Base-by-base conservation (phyloP, 108 stramenopile genomes). In the Chaetoceros tenuissimus region DNA sequence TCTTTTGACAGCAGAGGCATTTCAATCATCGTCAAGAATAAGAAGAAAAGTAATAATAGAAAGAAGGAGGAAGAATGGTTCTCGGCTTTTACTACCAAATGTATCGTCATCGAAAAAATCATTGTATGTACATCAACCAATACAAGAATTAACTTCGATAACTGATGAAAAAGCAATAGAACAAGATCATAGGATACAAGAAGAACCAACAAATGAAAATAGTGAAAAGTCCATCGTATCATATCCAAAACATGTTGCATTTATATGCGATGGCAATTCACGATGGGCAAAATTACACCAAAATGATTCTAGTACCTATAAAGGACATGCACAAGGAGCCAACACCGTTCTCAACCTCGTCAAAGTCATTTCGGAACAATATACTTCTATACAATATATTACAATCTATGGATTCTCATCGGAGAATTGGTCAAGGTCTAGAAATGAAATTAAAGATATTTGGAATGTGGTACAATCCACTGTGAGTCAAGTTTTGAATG, bases 381-480 rank as follows among this genome's bases (percentile, higher is more conserved):
- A 40, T 13, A 40, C 8, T 40, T 10, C 34, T 13, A 40, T 40
- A 40, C 34, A 13, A 40, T 79, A 68, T 45, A 74, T 82, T 50
- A 96, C 95, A 17, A 51, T 96, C 23, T 96, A 85, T 66, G 88
- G 75, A 20, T 92, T 96, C 66, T 85, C 84, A n/a, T 85, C 92
- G n/a, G 89, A 96, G 66, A 96, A 96, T 59, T 94, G 92, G 92
- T 77, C 70, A 31, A 77, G 94, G 31, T 63, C 80, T 0, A 18
- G 21, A n/a, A 28, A 47, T 5, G 91, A 93, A 74, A 85, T 89
- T 53, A 20, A 44, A 21, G 68, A 70, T 24, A 68, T 93, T 25
- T 78, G 84, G 50, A 28, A 34, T 17, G 57, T 88, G 3, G 79
- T 94, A 44, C 84, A 85, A 64, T 27, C 48, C 19, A 57, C 76